A percentile compares a stretch with the other conserved stretches of the same genome.
These are phyloP conservation scores for Perkinsus chesapeaki DNA, from an alignment of 169 alveolate species.

Conservation along the genomic window DNA sequence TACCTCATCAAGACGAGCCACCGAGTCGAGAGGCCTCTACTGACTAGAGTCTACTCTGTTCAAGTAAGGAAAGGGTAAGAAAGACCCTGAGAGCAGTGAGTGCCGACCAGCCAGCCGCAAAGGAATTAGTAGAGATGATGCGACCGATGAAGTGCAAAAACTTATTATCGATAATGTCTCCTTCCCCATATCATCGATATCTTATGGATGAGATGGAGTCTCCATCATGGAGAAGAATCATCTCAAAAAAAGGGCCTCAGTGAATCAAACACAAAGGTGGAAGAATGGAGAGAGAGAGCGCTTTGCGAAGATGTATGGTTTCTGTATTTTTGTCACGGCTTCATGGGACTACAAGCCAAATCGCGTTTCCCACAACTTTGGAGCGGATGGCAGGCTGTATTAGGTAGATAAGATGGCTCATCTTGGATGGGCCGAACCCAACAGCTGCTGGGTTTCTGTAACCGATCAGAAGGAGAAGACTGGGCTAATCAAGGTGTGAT, in stretches of 20 bases:
- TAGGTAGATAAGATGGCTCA: background rate
- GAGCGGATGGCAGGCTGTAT: background rate
- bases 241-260: background rate
- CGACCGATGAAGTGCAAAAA: background rate
- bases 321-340: background rate
- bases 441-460: background rate
- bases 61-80: background rate
- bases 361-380: background rate
- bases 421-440: background rate
- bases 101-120: background rate
- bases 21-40: no score
- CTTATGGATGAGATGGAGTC: background rate
- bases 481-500: background rate
- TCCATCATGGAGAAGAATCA: background rate
- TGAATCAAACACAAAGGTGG: background rate
- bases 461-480: background rate
- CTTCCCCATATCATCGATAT: no score
- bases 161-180: no score
- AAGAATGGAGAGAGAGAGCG: background rate
- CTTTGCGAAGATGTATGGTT: background rate
- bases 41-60: no score
- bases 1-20: no score
- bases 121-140: background rate
- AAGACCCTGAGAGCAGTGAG: background rate
- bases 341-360: background rate